Percentiles rank a stretch among this genome's conserved stretches.
Conservation (phyloP, 2,329 filamentous ascomycete genomes). For the Colletotrichum orchidophilum region DNA sequence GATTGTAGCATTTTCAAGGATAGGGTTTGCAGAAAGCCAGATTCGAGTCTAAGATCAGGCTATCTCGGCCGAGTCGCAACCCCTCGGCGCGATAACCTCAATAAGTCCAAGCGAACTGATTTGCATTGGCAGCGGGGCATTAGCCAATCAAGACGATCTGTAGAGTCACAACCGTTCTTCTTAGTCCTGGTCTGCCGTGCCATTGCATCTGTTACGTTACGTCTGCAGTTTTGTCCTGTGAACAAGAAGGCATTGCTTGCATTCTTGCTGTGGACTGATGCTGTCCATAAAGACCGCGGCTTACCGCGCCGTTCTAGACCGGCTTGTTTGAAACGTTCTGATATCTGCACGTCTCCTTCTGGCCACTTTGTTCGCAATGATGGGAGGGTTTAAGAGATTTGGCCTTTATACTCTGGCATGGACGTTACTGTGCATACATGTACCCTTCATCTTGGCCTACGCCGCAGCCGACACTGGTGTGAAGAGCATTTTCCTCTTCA, state of each 20-base stretch:
- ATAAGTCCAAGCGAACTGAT: neutral
- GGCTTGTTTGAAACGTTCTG: neutral
- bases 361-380: neutral
- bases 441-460: neutral
- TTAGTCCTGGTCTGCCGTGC: neutral
- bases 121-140: neutral
- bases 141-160: neutral
- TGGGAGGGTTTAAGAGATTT: neutral
- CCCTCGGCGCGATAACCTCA: neutral
- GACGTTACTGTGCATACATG: too few species aligned
- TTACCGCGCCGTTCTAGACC: too few species aligned
- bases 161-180: neutral
- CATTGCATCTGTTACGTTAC: slow-evolving; percentile 6
- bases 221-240: neutral
- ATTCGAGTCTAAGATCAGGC: neutral
- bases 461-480: neutral
- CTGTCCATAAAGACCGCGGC: neutral
- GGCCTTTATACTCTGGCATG: neutral
- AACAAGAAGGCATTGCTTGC: neutral
- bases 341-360: neutral
- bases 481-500: slow-evolving; percentile 48
- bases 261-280: neutral
- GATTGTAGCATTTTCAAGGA: neutral
- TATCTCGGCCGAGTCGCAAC: neutral
- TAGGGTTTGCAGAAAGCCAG: neutral